Evolutionary conservation across 2,329 filamentous ascomycete genomes (phyloP), one percentile per base, ranked within the genome.

Genomic region (Lachnellula hyalina): DNA sequence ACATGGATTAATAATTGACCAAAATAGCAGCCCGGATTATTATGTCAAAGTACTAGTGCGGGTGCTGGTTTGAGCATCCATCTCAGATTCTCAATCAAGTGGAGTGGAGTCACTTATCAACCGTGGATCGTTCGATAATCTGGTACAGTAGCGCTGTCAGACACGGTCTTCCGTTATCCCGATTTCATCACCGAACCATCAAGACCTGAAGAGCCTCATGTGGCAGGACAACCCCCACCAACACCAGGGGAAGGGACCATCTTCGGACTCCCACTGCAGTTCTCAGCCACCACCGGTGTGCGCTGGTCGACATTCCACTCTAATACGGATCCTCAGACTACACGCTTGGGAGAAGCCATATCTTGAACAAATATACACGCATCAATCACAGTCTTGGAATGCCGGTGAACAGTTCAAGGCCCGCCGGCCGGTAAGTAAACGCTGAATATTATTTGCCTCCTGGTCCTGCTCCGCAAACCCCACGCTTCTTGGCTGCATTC

Each of bases 241-340:
- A 21, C n/a, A n/a, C n/a, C n/a, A n/a, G n/a, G n/a, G 41, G 19
- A n/a, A 32, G 19, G 19, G 19, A 21, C 38, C 51, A 12, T 36
- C 25, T 38, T 47, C 23, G 23, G 44, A 28, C n/a, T 47, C 21
- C 28, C 21, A 40, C 21, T 40, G 17, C 34, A 40, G 28, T 32
- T 49, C 55, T 54, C 52, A 57, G 52, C 55, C 55, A 57, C 55
- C 52, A 21, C 48, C 19, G 15, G n/a, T n/a, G n/a, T 14, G 25
- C 17, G 25, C 11, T 34, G 19, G 21, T 52, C 11, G 5, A 15
- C 34, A 15, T 40, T 15, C 17, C n/a, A n/a, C 40, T 14, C 14
- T 25, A 23, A 41, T 15, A 38, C n/a, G n/a, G n/a, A n/a, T n/a
- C n/a, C n/a, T n/a, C n/a, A n/a, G n/a, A n/a, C n/a, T 42, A 23